A percentile compares a stretch with the other conserved stretches of the same genome.
phyloP scores from a whole-genome alignment of 2,329 filamentous ascomycete genomes.

The Coniochaeta sp. region DNA sequence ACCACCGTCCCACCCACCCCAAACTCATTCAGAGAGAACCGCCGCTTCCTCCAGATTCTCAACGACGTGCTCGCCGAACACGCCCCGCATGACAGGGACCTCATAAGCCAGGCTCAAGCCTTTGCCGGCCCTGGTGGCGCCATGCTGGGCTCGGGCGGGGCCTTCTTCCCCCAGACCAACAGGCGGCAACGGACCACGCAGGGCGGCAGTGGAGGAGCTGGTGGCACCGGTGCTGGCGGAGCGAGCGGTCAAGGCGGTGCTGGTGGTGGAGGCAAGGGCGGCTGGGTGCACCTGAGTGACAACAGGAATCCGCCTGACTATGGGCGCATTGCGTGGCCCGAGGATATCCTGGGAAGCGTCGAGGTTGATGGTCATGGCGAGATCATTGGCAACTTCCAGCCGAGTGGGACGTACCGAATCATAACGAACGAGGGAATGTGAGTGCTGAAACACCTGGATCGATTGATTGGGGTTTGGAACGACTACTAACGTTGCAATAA shows the following conservation, averaged over 20 bases:
- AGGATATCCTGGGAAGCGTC: constrained; percentile 62
- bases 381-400: constrained; percentile 50
- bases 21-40: constrained; percentile 51
- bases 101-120: constrained; percentile 49
- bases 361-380: constrained; percentile 52
- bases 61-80: constrained; percentile 47
- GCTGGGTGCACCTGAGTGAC: constrained; percentile 60
- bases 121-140: constrained; percentile 51
- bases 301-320: constrained; percentile 56
- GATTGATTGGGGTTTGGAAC: background rate
- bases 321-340: constrained; percentile 60
- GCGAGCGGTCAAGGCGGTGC: constrained; percentile 53
- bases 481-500: background rate
- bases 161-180: constrained; percentile 36
- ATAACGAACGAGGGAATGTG: constrained; percentile 61
- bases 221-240: constrained; percentile 42
- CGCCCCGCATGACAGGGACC: constrained; percentile 46
- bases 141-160: constrained; percentile 43
- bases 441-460: constrained; percentile 25
- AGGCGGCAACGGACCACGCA: constrained; percentile 22
- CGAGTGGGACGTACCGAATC: constrained; percentile 51
- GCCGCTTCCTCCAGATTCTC: constrained; percentile 49
- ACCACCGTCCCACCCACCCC: constrained; percentile 54
- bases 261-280: constrained; percentile 51
- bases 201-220: constrained; percentile 30